phyloP scores from a whole-genome alignment of 352 stramenopile genomes.

The Phytophthora chlamydospora region DNA sequence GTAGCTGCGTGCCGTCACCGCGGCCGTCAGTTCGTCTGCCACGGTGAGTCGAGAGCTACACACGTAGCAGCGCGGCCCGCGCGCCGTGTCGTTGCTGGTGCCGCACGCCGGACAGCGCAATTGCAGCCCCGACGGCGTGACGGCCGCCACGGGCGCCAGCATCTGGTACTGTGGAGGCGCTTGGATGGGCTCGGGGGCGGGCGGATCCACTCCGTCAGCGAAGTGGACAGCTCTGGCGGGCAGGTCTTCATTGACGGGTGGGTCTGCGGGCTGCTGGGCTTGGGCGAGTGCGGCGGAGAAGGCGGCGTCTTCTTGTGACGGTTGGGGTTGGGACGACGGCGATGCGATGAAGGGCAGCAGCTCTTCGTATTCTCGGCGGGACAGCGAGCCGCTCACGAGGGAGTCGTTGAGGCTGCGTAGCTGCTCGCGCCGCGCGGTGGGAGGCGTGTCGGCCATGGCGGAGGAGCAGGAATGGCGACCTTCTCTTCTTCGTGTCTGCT shows the following conservation, averaged over 20 bases:
- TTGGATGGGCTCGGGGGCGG: constrained; percentile 18
- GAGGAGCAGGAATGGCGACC: constrained; percentile 11
- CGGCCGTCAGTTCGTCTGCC: constrained; percentile 21
- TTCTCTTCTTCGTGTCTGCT: constrained; percentile 13
- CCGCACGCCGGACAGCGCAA: constrained; percentile 46
- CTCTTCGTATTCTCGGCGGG: constrained; percentile 47
- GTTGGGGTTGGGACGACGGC: constrained; percentile 7
- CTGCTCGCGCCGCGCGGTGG: constrained; percentile 33
- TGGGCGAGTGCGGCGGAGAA: constrained; percentile 12
- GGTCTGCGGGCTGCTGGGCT: constrained; percentile 12
- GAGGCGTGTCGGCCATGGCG: constrained; percentile 19
- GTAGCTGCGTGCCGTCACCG: neutral
- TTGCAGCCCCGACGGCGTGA: constrained; percentile 22
- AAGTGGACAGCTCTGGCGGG: constrained; percentile 24
- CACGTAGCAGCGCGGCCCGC: constrained; percentile 36
- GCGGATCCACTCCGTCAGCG: constrained; percentile 13
- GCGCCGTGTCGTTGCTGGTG: constrained; percentile 41
- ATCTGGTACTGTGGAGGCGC: constrained; percentile 25
- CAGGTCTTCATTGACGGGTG: constrained; percentile 1
- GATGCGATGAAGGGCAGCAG: constrained; percentile 44
- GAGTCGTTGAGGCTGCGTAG: constrained; percentile 45
- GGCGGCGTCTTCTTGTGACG: constrained; percentile 14
- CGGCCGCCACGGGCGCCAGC: constrained; percentile 10
- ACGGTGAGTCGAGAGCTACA: constrained; percentile 36
- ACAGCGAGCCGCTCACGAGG: constrained; percentile 36